These are phyloP conservation scores for Aspergillus oerlinghausenensis DNA, from an alignment of 2,329 filamentous ascomycete species.

Conservation along the genomic window DNA sequence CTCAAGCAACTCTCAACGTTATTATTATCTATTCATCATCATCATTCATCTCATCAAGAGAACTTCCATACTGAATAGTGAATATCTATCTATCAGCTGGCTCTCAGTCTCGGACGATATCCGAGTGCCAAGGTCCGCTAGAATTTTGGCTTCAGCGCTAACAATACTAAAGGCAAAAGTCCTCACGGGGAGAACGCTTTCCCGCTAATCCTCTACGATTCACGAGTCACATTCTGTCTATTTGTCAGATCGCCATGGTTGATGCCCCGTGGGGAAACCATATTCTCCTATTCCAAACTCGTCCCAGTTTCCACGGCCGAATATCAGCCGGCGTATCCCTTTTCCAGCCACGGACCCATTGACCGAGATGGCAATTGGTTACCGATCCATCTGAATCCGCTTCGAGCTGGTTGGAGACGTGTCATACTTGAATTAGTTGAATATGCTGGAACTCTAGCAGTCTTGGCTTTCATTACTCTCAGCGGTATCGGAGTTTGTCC, in stretches of 20 bases:
- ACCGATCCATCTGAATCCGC: neutral
- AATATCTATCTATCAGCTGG: too few species aligned
- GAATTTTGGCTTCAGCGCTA: neutral
- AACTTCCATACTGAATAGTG: too few species aligned
- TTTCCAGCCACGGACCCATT: neutral
- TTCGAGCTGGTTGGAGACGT: too few species aligned
- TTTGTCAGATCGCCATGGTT: neutral
- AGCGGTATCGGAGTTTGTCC: slow-evolving; percentile 6
- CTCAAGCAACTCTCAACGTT: too few species aligned
- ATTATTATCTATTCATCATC: too few species aligned
- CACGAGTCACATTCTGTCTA: neutral
- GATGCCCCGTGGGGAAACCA: too few species aligned
- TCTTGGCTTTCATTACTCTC: neutral
- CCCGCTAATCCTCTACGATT: neutral
- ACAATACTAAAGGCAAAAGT: neutral
- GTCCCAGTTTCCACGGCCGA: too few species aligned
- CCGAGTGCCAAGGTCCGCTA: neutral
- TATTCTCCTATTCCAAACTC: too few species aligned
- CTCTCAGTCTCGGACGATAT: neutral
- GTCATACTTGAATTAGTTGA: too few species aligned
- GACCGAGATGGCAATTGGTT: neutral
- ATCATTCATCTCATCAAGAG: too few species aligned
- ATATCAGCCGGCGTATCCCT: neutral
- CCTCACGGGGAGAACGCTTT: slow-evolving; percentile 9
- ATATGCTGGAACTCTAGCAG: neutral